A percentile compares a stretch with the other conserved stretches of the same genome.
Conservation (phyloP, 2,329 filamentous ascomycete genomes). For the Aspergillus costaricaensis region DNA sequence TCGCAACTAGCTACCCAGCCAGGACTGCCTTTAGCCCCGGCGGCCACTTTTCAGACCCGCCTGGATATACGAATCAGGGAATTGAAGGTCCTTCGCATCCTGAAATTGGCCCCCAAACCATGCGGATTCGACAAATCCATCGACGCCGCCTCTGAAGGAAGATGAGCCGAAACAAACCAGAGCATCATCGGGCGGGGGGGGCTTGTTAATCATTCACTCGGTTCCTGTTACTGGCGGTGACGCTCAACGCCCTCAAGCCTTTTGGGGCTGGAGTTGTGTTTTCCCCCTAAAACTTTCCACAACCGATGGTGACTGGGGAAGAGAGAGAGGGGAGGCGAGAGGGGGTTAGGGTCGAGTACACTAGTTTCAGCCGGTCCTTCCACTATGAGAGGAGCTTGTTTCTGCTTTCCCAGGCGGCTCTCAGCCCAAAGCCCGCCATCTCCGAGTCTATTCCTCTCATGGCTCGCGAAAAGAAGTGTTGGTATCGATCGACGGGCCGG, state of each 20-base stretch:
- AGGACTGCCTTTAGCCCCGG: not conserved
- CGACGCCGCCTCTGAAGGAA: not conserved
- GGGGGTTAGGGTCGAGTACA: constrained; percentile 3
- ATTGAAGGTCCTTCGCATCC: constrained; percentile 8
- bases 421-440: constrained; percentile 3
- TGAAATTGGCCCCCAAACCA: constrained; percentile 20
- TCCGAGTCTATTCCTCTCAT: constrained; percentile 3
- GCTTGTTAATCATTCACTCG: constrained; percentile 1
- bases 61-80: constrained; percentile 16
- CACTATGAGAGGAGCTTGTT: constrained; percentile 17
- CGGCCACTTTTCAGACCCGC: not conserved
- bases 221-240: constrained; percentile 4
- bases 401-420: constrained; percentile 1
- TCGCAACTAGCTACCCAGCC: constrained; percentile 5
- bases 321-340: not conserved
- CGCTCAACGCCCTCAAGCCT: constrained; percentile 12
- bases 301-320: not conserved
- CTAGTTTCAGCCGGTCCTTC: constrained; percentile 15
- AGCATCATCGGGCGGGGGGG: constrained; percentile 3
- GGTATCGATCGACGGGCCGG: constrained; percentile 6
- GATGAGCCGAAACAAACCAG: not conserved
- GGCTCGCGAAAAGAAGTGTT: constrained; percentile 6
- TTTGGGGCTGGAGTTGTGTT: constrained; percentile 23
- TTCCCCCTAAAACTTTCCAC: not conserved
- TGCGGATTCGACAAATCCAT: constrained; percentile 5